Base-by-base conservation (phyloP, 352 stramenopile species). In the Globisporangium okanoganense region DNA sequence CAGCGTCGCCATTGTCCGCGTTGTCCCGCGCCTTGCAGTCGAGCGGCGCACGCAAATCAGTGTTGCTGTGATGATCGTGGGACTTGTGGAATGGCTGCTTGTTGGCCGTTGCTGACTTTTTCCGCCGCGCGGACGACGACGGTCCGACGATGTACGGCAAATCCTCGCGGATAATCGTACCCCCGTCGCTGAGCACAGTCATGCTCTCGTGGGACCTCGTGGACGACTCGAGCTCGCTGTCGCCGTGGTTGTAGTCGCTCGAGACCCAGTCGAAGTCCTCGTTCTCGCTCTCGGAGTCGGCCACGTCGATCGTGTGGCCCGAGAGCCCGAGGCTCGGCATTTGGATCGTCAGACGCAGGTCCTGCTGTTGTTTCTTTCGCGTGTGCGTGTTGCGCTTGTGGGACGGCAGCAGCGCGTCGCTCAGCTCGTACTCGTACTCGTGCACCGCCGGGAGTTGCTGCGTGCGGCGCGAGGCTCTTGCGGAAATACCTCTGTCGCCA, bases 31-130 rank as follows among this genome's bases (percentile, higher is more conserved):
- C 73, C 13, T 59, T 64, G 5, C 36, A 29, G 25, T 53, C 64
- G n/a, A 82, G 38, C 45, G 62, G 73, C 58, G 62, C 25, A 49
- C 76, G 58, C 64, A 85, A 44, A 20, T 87, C 62, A 24, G 61
- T 65, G 29, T 51, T 22, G 31, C 3, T n/a, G 14, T 41, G 12
- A 2, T 13, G 38, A 12, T 44, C 48, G 16, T 18, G n/a, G 27
- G 31, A 33, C 27, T 1, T 38, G 25, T 54, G 25, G 22, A 47
- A 75, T 67, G 33, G 38, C 52, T n/a, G 50, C 51, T n/a, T 47
- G 12, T n/a, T 41, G 18, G 8, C n/a, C 5, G 51, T 27, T 22
- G 33, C 12, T 16, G 55, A 18, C 45, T 56, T 56, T 5, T 56
- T 56, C 49, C 49, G 29, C 49, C 43, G 27, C 14, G 20, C 44